These are phyloP conservation scores for Suillus brevipes DNA, from an alignment of 768 basidiomycete species.

Conservation along the genomic window DNA sequence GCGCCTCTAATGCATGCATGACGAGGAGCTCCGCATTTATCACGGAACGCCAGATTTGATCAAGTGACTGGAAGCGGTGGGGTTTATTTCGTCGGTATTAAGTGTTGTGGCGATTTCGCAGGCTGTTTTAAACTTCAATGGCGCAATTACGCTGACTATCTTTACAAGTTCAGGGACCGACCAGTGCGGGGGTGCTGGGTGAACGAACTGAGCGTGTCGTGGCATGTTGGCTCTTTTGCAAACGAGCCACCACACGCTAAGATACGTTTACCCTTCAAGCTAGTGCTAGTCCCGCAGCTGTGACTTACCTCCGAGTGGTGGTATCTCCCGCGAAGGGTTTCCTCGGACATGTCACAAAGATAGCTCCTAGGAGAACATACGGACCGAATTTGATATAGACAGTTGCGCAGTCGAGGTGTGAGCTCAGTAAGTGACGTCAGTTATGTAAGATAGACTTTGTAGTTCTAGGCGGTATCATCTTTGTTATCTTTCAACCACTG, in stretches of 20 bases:
- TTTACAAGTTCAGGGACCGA: background rate
- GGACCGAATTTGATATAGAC: background rate
- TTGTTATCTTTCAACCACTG: constrained; percentile 54
- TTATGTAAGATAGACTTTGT: background rate
- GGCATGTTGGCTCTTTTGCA: background rate
- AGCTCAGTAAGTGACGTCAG: background rate
- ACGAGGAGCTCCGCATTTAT: background rate
- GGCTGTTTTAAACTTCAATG: background rate
- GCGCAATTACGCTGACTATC: background rate
- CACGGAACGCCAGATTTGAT: too few species aligned
- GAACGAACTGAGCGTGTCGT: background rate
- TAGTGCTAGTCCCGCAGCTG: background rate
- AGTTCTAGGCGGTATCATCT: background rate
- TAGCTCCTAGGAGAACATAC: background rate
- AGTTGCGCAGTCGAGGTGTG: background rate
- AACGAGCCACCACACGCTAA: background rate
- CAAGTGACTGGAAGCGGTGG: background rate
- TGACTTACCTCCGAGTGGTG: too few species aligned
- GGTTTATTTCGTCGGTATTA: background rate
- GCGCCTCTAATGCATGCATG: too few species aligned
- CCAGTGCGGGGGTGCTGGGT: too few species aligned
- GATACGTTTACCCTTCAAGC: background rate
- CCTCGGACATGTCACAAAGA: background rate
- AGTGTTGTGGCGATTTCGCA: background rate
- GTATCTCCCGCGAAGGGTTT: background rate